phyloP scores from a whole-genome alignment of 2,329 filamentous ascomycete genomes.

The Fusarium acutatum region DNA sequence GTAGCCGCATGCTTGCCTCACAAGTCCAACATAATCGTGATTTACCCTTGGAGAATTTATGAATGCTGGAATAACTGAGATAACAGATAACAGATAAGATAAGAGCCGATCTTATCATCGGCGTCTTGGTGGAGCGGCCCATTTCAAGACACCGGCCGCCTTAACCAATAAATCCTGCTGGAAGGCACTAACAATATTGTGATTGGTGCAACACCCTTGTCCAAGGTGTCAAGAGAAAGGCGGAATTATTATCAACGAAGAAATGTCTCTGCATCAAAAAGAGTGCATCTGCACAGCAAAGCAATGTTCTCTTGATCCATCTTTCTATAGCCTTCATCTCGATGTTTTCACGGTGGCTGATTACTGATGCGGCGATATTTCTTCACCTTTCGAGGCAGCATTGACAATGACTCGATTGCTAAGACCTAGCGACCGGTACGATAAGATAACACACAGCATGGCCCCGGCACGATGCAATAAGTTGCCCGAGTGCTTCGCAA shows the following conservation, averaged over 20 bases:
- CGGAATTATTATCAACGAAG: neutral
- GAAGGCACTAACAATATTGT: neutral
- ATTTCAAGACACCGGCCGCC: neutral
- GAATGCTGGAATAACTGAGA: no score
- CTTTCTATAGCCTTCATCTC: neutral
- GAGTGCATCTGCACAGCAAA: neutral
- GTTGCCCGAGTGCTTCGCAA: accelerated
- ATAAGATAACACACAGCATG: neutral
- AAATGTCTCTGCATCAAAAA: neutral
- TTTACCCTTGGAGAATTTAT: neutral
- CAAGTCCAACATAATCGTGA: neutral
- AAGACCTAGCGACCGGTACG: neutral
- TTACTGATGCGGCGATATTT: neutral
- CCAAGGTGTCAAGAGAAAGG: neutral
- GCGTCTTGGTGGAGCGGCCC: neutral
- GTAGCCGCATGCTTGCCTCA: accelerated
- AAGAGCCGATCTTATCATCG: accelerated
- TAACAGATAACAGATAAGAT: neutral
- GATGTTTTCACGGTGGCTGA: neutral
- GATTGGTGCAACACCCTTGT: neutral
- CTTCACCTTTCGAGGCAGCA: neutral
- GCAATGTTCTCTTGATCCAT: accelerated
- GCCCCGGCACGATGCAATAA: neutral
- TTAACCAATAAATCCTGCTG: accelerated
- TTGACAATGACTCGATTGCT: neutral